phyloP scores from a whole-genome alignment of 108 stramenopile species.

The Poteriospumella lacustris region DNA sequence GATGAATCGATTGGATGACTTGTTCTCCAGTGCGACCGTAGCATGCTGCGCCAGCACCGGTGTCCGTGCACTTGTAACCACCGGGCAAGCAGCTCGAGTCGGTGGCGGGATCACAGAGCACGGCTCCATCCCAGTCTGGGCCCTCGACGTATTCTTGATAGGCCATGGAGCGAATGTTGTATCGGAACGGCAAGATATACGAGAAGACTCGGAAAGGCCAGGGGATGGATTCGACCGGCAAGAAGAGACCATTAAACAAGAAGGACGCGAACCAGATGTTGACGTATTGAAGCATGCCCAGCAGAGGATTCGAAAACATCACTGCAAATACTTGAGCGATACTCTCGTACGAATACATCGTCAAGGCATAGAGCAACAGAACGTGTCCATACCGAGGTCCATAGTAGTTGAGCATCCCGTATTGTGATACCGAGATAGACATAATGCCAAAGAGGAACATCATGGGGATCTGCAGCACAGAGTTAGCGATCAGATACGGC shows the following conservation, averaged over 20 bases:
- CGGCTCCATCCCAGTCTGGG: too few relatives aligned
- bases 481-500: conserved; percentile 39
- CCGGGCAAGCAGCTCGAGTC: too few relatives aligned
- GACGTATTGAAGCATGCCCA: conserved; percentile 46
- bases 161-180: neutral
- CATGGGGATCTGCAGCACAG: conserved; percentile 42
- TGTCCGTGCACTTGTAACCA: too few relatives aligned
- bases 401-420: conserved; percentile 17
- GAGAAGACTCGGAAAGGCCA: conserved; percentile 31
- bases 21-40: too few relatives aligned
- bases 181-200: conserved; percentile 25
- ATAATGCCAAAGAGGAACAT: conserved; percentile 41
- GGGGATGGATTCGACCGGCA: conserved; percentile 29
- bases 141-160: neutral
- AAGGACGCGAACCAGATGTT: conserved; percentile 46
- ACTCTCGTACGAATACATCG: conserved; percentile 34
- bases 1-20: too few relatives aligned
- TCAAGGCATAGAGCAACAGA: conserved; percentile 6
- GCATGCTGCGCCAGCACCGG: too few relatives aligned
- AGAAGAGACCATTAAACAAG: conserved; percentile 43
- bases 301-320: conserved; percentile 35
- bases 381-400: neutral
- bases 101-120: too few relatives aligned
- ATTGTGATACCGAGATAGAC: conserved; percentile 35
- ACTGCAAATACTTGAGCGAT: conserved; percentile 44